phyloP scores from a whole-genome alignment of 371 early-diverging fungal genomes.

The Smittium mucronatum region DNA sequence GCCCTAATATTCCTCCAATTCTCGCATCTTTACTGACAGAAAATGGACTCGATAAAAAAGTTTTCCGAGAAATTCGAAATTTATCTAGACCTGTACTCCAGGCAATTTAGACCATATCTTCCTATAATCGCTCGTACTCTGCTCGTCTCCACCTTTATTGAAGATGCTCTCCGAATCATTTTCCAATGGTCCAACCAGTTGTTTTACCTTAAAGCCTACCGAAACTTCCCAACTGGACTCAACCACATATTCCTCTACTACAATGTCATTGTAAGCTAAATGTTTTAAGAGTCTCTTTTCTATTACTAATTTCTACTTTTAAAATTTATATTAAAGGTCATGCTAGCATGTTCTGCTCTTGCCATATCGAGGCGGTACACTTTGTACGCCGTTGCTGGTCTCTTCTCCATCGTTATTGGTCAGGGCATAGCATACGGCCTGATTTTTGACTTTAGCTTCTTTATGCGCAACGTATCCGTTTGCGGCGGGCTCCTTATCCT shows the following conservation, averaged over 20 bases:
- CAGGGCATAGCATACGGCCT: slow-evolving; percentile 90
- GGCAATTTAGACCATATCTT: slow-evolving; percentile 82
- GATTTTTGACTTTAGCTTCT: slow-evolving; percentile 74
- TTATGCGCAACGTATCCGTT: slow-evolving; percentile 84
- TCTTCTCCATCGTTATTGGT: slow-evolving; percentile 62
- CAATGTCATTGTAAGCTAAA: slow-evolving; percentile 56
- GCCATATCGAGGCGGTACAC: slow-evolving; percentile 67
- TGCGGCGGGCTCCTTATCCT: slow-evolving; percentile 90
- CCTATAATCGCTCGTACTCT: slow-evolving; percentile 81
- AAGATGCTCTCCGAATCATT: slow-evolving; percentile 79
- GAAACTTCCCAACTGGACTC: slow-evolving; percentile 60
- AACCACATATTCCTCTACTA: slow-evolving; percentile 69
- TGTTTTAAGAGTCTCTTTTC: slow-evolving; percentile 7
- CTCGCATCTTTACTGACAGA: too few relatives aligned
- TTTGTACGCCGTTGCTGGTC: slow-evolving; percentile 63
- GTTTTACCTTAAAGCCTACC: slow-evolving; percentile 57
- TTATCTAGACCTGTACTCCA: slow-evolving; percentile 51
- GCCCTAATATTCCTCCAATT: too few relatives aligned
- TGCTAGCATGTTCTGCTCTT: slow-evolving; percentile 62
- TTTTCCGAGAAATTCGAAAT: slow-evolving; percentile 53
- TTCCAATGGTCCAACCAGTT: slow-evolving; percentile 82
- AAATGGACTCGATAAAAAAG: slow-evolving; percentile 28
- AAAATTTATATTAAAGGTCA: slow-evolving; percentile 36
- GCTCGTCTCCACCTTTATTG: slow-evolving; percentile 88
- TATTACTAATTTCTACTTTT: background rate